phyloP scores from a whole-genome alignment of 116 monocot species.

The Trichopus zeylanicus region DNA sequence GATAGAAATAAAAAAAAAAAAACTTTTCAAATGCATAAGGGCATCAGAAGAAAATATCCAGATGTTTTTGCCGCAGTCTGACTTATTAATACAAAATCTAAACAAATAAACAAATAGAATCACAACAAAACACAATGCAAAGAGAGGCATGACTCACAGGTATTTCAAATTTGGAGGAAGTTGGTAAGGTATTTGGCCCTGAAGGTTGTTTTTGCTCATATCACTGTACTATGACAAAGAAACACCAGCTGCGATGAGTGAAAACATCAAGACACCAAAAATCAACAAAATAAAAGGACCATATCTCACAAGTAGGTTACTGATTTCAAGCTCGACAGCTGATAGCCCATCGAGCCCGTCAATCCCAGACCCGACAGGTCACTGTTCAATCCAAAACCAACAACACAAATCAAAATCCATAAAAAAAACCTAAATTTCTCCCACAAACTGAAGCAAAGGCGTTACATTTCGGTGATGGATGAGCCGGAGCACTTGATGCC shows the following conservation, averaged over 20 bases:
- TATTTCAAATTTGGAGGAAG: conserved; percentile 82
- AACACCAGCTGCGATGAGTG: conserved; percentile 28
- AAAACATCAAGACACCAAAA: conserved; percentile 11
- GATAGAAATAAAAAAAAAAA: no score
- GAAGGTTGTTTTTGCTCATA: conserved; percentile 90
- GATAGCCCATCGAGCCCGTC: conserved; percentile 83
- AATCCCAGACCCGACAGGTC: conserved; percentile 71
- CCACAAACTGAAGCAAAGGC: neutral
- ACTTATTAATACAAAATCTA: no score
- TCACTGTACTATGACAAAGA: conserved; percentile 80
- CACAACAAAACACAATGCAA: no score
- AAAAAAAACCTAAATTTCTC: neutral
- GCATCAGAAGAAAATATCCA: no score
- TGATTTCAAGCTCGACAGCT: conserved; percentile 87
- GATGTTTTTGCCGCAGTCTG: no score
- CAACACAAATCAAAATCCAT: neutral
- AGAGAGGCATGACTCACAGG: conserved; percentile 44
- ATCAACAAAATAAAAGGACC: conserved; percentile 1
- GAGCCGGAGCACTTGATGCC: conserved; percentile 75
- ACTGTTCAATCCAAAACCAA: conserved; percentile 33
- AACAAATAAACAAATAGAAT: no score
- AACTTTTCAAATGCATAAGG: no score
- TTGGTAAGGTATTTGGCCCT: conserved; percentile 94
- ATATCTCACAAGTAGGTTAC: conserved; percentile 83
- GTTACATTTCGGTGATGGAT: conserved; percentile 88